A percentile compares a stretch with the other conserved stretches of the same genome.
Evolutionary conservation across 2,329 filamentous ascomycete genomes (phyloP).

Genomic region (Endothia cerciana): DNA sequence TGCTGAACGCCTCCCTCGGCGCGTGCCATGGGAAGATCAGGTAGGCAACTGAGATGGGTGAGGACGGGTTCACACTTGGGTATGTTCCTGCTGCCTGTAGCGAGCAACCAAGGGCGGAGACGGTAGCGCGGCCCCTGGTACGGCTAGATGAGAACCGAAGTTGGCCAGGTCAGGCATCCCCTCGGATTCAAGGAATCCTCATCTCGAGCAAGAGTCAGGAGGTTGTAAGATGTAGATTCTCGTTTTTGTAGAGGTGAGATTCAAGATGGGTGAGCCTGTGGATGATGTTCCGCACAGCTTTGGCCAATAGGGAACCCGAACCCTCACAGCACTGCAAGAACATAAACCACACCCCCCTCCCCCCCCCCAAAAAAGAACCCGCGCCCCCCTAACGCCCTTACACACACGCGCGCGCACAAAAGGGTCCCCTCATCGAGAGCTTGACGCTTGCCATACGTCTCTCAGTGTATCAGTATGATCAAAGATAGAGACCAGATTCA

Average conservation of each 20-base stretch:
- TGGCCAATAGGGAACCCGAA: not conserved
- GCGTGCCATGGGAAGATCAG: not conserved
- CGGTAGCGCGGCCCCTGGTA: not conserved
- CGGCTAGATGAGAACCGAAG: not conserved
- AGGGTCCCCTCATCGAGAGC: too few species aligned
- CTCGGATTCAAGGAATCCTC: not conserved
- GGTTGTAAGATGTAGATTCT: not conserved
- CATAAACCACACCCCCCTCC: too few species aligned
- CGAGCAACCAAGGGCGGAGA: not conserved
- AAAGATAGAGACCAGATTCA: too few species aligned
- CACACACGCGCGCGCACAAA: too few species aligned
- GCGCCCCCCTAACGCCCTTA: too few species aligned
- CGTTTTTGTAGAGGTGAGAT: not conserved
- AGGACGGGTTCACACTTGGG: too few species aligned
- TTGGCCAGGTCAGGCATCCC: not conserved
- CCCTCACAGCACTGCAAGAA: not conserved
- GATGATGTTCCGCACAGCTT: not conserved
- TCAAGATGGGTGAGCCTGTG: not conserved
- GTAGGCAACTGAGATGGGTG: not conserved
- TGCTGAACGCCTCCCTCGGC: slow-evolving; percentile 15
- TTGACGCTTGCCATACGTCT: too few species aligned
- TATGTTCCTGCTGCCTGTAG: too few species aligned
- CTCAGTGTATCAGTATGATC: too few species aligned
- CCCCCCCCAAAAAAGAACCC: too few species aligned
- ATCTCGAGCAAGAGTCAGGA: not conserved